Base-by-base conservation (phyloP, 345 rosid species). In the Turritis glabra region DNA sequence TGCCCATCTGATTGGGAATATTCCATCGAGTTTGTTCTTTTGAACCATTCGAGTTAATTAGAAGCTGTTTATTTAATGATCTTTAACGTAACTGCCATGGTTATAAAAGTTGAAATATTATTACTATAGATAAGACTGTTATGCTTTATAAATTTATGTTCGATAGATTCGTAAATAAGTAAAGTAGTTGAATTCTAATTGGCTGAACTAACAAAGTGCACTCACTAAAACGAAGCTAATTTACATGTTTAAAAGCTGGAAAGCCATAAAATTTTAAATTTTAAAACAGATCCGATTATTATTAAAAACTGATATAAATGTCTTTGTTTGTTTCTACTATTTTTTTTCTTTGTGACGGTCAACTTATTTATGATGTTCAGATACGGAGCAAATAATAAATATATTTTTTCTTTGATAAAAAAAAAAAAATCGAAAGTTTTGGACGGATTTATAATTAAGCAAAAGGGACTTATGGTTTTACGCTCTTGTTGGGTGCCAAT, bases 401-500 rank as follows among this genome's bases (percentile, higher is more conserved):
- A n/a, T n/a, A n/a, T n/a, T n/a, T n/a, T n/a, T n/a, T n/a, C n/a
- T n/a, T n/a, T n/a, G n/a, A 15, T 11, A 6, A 21, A 4, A n/a
- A 13, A 3, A 14, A 7, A 13, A 55, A 23, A 22, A 0, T 8
- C 12, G 23, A 47, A 66, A 8, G 43, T 41, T 60, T 50, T 60
- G 17, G 58, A 4, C 25, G 22, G 77, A 71, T 77, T 72, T 57
- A 50, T 66, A 58, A 71, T 71, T 58, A 77, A 77, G 80, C 80
- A 77, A 77, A 77, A 77, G 77, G 77, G 77, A 77, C 80, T 77
- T 65, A 51, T 47, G 77, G 69, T 65, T 77, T 40, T 14, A 77
- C 64, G 53, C 63, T 77, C 80, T 77, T 77, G 80, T 77, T 77
- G 73, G 68, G 6, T 77, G 73, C 73, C 77, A 66, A 66, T 51